Evolutionary conservation across 208 protist species (phyloP).

Genomic region (Leishmania guyanensis): DNA sequence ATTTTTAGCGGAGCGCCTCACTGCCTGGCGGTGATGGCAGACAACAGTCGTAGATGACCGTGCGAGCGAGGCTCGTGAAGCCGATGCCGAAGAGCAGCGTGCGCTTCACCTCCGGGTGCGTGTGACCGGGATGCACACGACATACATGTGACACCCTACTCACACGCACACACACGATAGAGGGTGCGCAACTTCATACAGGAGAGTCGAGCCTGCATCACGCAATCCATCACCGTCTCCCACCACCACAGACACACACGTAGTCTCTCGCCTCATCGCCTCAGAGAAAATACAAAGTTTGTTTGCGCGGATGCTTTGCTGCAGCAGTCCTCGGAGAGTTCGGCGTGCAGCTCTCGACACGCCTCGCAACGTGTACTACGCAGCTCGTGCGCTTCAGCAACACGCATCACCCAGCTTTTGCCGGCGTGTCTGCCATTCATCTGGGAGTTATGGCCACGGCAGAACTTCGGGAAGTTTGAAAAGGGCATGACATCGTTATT

Average conservation of each 20-base stretch:
- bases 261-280: not conserved
- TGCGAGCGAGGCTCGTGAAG: not conserved
- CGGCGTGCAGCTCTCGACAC: slow-evolving; percentile 13
- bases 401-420: not conserved
- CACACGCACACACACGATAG: not conserved
- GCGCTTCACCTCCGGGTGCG: not conserved
- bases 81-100: not conserved
- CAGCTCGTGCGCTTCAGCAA: not conserved
- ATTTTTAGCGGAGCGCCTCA: not conserved
- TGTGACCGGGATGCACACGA: not conserved
- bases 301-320: slow-evolving; percentile 8
- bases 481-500: not conserved
- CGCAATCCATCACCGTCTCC: not conserved
- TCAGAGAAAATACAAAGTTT: not conserved
- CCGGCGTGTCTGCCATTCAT: not conserved
- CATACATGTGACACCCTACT: not conserved
- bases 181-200: not conserved
- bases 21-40: too few relatives aligned
- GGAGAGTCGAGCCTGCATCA: not conserved
- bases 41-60: not conserved
- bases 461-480: not conserved
- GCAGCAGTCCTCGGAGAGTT: slow-evolving; percentile 10
- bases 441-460: not conserved
- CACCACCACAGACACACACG: not conserved
- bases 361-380: slow-evolving; percentile 4